These are phyloP conservation scores for Fraxinus cuspidata DNA, from an alignment of 257 asterid genomes.

Conservation along the genomic window DNA sequence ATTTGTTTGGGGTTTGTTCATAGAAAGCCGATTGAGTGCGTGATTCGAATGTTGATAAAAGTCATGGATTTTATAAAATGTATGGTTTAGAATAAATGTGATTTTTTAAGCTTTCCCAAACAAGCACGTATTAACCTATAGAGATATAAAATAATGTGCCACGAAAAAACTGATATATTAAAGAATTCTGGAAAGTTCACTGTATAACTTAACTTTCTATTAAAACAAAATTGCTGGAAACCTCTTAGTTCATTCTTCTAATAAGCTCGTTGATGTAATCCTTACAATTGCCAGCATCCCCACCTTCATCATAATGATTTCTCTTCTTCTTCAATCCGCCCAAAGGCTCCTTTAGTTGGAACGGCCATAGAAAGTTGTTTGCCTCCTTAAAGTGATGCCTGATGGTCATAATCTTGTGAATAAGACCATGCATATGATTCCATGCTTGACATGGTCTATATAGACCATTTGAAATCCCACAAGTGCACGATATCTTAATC, in stretches of 20 bases:
- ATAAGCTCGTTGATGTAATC: constrained; percentile 54
- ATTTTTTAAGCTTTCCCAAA: no score
- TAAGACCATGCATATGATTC: constrained; percentile 51
- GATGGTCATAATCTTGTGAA: constrained; percentile 54
- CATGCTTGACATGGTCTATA: constrained; percentile 43
- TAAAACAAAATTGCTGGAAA: neutral
- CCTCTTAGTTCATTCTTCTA: constrained; percentile 49
- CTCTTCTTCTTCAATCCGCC: constrained; percentile 68
- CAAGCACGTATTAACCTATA: no score
- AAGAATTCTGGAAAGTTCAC: no score
- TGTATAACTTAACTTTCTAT: no score
- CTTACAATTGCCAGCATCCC: constrained; percentile 63
- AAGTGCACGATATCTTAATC: no score
- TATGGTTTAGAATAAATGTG: no score
- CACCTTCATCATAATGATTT: constrained; percentile 64
- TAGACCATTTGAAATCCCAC: neutral
- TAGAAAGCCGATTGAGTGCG: no score
- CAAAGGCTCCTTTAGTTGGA: constrained; percentile 59
- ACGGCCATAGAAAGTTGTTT: constrained; percentile 62
- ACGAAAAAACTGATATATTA: no score
- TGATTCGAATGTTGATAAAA: no score
- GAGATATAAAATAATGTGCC: no score
- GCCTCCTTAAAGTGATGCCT: constrained; percentile 63
- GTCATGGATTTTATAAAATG: no score
- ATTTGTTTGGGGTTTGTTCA: no score